A percentile compares a stretch with the other conserved stretches of the same genome.
phyloP scores from a whole-genome alignment of 129 eudicot species.

The Flaveria ramosissima region DNA sequence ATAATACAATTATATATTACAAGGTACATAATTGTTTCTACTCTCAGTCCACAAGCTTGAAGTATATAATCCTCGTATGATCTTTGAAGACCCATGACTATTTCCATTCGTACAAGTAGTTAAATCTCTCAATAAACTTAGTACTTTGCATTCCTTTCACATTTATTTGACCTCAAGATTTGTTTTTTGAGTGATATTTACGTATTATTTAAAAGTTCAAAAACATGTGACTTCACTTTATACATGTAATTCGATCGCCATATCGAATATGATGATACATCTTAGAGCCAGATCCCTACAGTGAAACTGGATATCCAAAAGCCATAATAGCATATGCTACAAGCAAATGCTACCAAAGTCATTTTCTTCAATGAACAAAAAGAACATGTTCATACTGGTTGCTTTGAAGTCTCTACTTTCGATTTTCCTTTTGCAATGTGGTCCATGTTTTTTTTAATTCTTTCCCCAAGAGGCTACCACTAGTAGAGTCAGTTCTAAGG shows the following conservation, averaged over 20 bases:
- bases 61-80: neutral
- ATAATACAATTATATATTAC: neutral
- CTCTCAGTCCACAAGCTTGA: neutral
- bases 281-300: neutral
- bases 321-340: constrained; percentile 7
- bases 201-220: neutral
- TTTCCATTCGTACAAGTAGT: no score
- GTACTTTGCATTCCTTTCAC: neutral
- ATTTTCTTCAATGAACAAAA: neutral
- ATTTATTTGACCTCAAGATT: neutral
- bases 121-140: neutral
- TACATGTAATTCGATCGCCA: neutral
- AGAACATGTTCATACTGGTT: neutral
- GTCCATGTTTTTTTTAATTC: constrained; percentile 18
- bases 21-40: neutral
- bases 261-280: neutral
- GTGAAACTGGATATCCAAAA: constrained; percentile 8
- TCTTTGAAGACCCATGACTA: no score
- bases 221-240: neutral
- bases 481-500: no score
- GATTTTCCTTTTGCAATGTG: neutral
- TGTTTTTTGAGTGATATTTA: neutral
- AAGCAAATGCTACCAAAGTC: neutral
- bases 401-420: neutral
- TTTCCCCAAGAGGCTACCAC: neutral